These are phyloP conservation scores for Bertia moriformis DNA, from an alignment of 2,329 filamentous ascomycete species.

Conservation along the genomic window DNA sequence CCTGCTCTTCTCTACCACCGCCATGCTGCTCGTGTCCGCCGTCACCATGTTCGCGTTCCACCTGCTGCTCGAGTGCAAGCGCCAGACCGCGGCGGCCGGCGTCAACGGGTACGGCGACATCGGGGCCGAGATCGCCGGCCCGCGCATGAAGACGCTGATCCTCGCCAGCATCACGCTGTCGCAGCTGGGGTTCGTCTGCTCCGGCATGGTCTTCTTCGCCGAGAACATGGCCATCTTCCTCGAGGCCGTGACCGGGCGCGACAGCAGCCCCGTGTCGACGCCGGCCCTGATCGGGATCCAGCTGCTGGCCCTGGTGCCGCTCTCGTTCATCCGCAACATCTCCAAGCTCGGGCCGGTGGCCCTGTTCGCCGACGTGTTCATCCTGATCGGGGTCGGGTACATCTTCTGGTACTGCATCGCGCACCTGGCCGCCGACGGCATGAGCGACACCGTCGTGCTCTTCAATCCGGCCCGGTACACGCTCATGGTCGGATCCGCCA, in stretches of 20 bases:
- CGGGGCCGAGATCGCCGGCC: conserved; percentile 50
- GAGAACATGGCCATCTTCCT: conserved; percentile 60
- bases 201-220: conserved; percentile 64
- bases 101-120: conserved; percentile 54
- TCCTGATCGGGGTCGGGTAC: conserved; percentile 55
- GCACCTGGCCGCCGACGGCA: conserved; percentile 35
- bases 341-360: conserved; percentile 58
- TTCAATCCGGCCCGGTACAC: conserved; percentile 60
- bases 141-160: conserved; percentile 48
- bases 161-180: conserved; percentile 59
- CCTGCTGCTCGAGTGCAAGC: conserved; percentile 52
- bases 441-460: conserved; percentile 44
- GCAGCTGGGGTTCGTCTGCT: conserved; percentile 65
- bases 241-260: conserved; percentile 38
- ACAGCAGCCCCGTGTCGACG: conserved; percentile 34
- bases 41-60: conserved; percentile 61
- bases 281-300: conserved; percentile 59
- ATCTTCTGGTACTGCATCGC: conserved; percentile 60
- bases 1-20: conserved; percentile 62
- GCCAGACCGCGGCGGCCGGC: conserved; percentile 34
- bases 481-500: conserved; percentile 57
- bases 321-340: conserved; percentile 61
- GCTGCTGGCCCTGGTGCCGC: conserved; percentile 46
- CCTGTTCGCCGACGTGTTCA: conserved; percentile 57
- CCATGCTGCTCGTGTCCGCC: conserved; percentile 47